These are phyloP conservation scores for Mallotus repandus DNA, from an alignment of 441 rosid species.

Conservation along the genomic window DNA sequence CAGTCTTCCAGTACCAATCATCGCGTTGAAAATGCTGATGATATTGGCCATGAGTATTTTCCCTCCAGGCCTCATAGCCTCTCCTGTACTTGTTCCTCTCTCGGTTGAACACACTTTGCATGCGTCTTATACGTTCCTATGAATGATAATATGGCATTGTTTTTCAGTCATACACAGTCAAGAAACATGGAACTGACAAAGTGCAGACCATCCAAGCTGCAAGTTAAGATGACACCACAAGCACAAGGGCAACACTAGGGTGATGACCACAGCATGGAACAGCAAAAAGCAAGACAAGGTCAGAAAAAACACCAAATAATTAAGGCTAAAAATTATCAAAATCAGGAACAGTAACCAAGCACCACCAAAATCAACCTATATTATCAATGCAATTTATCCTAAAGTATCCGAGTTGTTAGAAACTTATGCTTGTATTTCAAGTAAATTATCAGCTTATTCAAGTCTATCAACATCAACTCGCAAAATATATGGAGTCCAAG, in stretches of 20 bases:
- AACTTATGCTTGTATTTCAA: background rate
- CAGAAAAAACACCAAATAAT: background rate
- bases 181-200: background rate
- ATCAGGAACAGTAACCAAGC: background rate
- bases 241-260: background rate
- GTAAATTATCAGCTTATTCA: background rate
- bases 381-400: background rate
- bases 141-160: conserved; percentile 11
- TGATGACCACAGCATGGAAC: background rate
- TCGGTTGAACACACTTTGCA: conserved; percentile 94
- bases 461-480: background rate
- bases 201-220: conserved; percentile 7
- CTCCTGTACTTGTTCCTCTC: conserved; percentile 71
- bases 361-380: background rate
- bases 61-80: conserved; percentile 82
- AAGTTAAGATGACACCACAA: background rate
- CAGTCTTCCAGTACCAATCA: conserved; percentile 96
- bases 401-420: background rate
- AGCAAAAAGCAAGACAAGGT: background rate
- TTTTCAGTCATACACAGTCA: conserved; percentile 8
- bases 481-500: background rate
- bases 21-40: conserved; percentile 89
- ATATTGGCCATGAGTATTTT: conserved; percentile 57
- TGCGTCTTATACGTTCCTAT: conserved; percentile 92
- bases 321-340: background rate